Evolutionary conservation across 106 monocot genomes (phyloP), one percentile per base, ranked within the genome.

Genomic region (Dioscorea alata): DNA sequence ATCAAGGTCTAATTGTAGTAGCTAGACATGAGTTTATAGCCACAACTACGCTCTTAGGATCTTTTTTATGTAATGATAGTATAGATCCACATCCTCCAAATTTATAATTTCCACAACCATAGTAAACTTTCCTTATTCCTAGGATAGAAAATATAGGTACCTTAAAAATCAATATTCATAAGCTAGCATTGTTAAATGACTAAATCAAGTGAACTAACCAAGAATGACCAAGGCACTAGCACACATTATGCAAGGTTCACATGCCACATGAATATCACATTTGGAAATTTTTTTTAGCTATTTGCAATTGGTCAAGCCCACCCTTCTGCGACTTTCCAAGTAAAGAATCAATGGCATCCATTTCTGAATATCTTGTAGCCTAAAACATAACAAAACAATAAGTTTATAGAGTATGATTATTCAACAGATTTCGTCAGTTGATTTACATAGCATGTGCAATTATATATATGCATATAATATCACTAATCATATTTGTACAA

Each of bases 31-130:
- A n/a, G n/a, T n/a, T n/a, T n/a, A n/a, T n/a, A n/a, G n/a, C n/a
- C n/a, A n/a, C n/a, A n/a, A n/a, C n/a, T n/a, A n/a, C n/a, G 15
- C 73, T 71, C 50, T 52, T 54, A 21, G 82, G 66, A 62, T 14
- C 12, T 52, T 15, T 63, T 61, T 89, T 66, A 70, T 96, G 92
- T 59, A 96, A 50, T 24, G 96, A 81, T 71, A 96, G 80, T 67
- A 96, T 82, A 66, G 94, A 96, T 72, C 96, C 96, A 79, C 96
- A 96, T 56, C 96, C 96, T 73, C 96, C 96, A 85, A 96, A 92
- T 75, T 96, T 96, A 67, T 96, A 92, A 82, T 96, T 96, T 28
- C 89, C 79, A 79, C 96, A 96, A 5, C 96, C 96, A 81, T 77
- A 96, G 60, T 76, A 89, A 32, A 89, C 82, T 69, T 84, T 71